Evolutionary conservation across 352 stramenopile species (phyloP).

Genomic region (Phytophthora pluvialis): DNA sequence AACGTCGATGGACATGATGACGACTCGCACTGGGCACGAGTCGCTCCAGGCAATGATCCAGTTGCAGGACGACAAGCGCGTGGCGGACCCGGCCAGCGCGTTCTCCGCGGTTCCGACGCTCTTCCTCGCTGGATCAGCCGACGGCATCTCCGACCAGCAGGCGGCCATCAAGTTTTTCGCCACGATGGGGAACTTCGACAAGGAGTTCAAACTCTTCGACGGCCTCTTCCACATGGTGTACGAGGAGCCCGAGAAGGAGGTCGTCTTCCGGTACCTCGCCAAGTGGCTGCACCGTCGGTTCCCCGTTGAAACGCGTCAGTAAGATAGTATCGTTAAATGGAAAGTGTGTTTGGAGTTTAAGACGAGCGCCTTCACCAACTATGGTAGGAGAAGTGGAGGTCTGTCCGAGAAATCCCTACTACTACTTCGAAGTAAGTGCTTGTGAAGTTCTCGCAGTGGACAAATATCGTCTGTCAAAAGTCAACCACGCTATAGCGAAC

Average conservation of each 20-base stretch:
- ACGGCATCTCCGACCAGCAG: slow-evolving; percentile 53
- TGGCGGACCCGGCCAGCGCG: slow-evolving; percentile 25
- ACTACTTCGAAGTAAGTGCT: no score
- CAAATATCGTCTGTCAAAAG: no score
- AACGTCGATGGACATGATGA: slow-evolving; percentile 45
- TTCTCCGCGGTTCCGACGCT: slow-evolving; percentile 39
- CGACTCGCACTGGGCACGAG: slow-evolving; percentile 40
- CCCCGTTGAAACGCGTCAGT: slow-evolving; percentile 20
- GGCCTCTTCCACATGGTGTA: slow-evolving; percentile 66
- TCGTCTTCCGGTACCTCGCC: slow-evolving; percentile 50
- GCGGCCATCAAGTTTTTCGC: slow-evolving; percentile 53
- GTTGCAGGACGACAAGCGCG: slow-evolving; percentile 38
- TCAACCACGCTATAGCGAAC: no score
- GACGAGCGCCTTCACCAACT: neutral
- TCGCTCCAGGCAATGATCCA: slow-evolving; percentile 44
- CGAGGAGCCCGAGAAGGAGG: slow-evolving; percentile 58
- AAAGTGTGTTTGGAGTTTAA: slow-evolving; percentile 6
- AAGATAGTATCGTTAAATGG: slow-evolving; percentile 19
- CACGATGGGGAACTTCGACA: slow-evolving; percentile 56
- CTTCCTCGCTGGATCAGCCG: slow-evolving; percentile 51
- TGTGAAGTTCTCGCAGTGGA: no score
- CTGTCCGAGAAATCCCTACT: no score
- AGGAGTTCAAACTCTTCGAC: slow-evolving; percentile 66
- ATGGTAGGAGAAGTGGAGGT: no score
- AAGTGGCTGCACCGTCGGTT: slow-evolving; percentile 47